Percentiles rank a stretch among this genome's conserved stretches.
Conservation (phyloP, 78 protist species). For the Emiliania huxleyi region DNA sequence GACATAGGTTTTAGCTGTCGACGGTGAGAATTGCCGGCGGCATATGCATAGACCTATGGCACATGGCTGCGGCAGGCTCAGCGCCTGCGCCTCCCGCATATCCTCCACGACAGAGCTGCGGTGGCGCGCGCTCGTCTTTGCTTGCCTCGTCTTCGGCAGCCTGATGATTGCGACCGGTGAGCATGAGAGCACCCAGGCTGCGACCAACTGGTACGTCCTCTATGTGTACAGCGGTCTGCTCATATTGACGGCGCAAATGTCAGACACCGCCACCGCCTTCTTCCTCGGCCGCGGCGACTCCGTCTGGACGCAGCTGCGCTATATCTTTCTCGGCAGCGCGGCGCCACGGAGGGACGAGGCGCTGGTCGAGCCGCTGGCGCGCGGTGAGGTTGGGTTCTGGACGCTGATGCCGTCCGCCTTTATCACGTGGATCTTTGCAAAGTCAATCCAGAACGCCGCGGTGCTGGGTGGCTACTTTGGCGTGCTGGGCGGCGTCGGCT, state of each 20-base stretch:
- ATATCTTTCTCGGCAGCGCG: neutral
- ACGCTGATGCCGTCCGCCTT: constrained; percentile 7
- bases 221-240: neutral
- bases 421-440: constrained; percentile 10
- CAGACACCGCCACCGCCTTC: neutral
- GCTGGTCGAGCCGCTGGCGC: neutral
- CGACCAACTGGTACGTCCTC: neutral
- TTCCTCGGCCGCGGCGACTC: neutral
- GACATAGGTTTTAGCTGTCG: too few relatives aligned
- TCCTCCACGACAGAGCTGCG: neutral
- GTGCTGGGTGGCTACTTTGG: neutral
- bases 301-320: neutral
- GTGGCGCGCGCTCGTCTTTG: neutral
- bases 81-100: neutral
- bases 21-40: too few relatives aligned
- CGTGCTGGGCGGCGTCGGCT: constrained; percentile 2
- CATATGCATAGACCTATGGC: too few relatives aligned
- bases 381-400: neutral
- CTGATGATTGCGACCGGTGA: neutral
- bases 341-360: neutral
- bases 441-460: neutral
- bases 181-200: neutral
- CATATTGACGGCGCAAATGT: neutral
- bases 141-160: neutral
- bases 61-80: too few relatives aligned